Evolutionary conservation across 495 filamentous ascomycete species (phyloP), one percentile per base, ranked within the genome.

Genomic region (Copromyces sp.): DNA sequence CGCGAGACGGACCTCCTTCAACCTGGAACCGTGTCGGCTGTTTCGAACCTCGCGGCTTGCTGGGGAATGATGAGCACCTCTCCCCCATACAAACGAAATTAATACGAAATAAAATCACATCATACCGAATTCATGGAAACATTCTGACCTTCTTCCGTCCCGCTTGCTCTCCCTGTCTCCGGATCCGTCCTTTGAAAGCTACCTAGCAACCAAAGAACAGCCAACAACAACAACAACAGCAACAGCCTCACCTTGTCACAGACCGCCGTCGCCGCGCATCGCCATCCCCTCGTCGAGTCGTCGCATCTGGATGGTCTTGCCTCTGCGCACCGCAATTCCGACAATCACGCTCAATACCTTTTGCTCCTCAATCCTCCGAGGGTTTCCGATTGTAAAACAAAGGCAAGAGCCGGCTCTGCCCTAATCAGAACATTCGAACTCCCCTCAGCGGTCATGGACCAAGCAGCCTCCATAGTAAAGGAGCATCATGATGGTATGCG

Each of bases 401-500:
- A 61, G 29, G 53, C 53, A 65, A 65, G 74, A 78, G 71, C 70
- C 53, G 37, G 72, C 68, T 73, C 74, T 70, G 70, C n/a, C 69
- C 69, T 71, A 40, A 71, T 20, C 11, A 37, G 8, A n/a, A 38
- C 71, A 35, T 35, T 32, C 53, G 29, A 17, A 65, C 14, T 12
- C 14, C 29, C 53, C 9, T 65, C 29, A 70, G 71, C 70, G 71
- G 71, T 71, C 71, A 80, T 80, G 79, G 78, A 80, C 68, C 71
- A 72, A 47, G 79, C 78, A 40, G 70, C 76, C 69, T 82, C 81
- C 65, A 77, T 79, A 71, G 77, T 83, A 72, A 76, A 79, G 69
- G 80, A 83, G 71, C 81, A 81, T 59, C 77, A 75, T 61, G 78
- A 79, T 65, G 72, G 81, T 82, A 74, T 40, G 78, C 14, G n/a